phyloP scores from a whole-genome alignment of 495 filamentous ascomycete species.

The Niebla homalea region DNA sequence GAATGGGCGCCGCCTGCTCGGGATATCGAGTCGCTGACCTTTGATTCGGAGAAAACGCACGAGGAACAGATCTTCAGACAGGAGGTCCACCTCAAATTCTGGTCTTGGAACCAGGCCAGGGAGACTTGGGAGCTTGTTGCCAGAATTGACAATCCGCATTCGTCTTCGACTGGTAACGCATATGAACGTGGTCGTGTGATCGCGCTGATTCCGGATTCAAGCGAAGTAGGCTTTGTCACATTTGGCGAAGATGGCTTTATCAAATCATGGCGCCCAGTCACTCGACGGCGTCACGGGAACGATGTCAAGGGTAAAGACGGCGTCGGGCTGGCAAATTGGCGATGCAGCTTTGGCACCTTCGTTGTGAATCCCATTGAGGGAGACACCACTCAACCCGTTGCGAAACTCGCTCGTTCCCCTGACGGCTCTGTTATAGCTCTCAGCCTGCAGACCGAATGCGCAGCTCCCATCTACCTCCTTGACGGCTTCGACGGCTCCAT shows the following conservation, averaged over 20 bases:
- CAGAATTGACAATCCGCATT: conserved; percentile 71
- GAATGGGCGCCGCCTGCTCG: conserved; percentile 64
- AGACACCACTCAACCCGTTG: conserved; percentile 20
- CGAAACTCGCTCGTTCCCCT: conserved; percentile 56
- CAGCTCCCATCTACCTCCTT: conserved; percentile 15
- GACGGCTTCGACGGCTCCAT: conserved; percentile 34
- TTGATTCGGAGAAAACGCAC: conserved; percentile 22
- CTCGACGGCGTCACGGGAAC: conserved; percentile 48
- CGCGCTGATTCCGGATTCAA: conserved; percentile 55
- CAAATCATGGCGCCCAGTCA: conserved; percentile 62
- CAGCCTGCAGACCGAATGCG: conserved; percentile 28
- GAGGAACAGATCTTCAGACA: conserved; percentile 33
- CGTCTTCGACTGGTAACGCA: conserved; percentile 22
- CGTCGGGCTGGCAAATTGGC: conserved; percentile 53
- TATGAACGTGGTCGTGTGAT: conserved; percentile 47
- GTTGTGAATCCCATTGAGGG: conserved; percentile 20
- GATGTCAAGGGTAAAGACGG: conserved; percentile 40
- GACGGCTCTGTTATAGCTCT: conserved; percentile 79
- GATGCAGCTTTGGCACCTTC: conserved; percentile 36
- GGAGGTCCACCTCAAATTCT: conserved; percentile 83
- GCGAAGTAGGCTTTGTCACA: conserved; percentile 58
- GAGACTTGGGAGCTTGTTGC: conserved; percentile 61
- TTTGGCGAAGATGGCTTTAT: conserved; percentile 67
- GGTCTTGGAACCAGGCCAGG: conserved; percentile 55
- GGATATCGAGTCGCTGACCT: conserved; percentile 43